A percentile compares a stretch with the other conserved stretches of the same genome.
Evolutionary conservation across 192 early-diverging fungal species (phyloP).

Genomic region (Coemansia sp.): DNA sequence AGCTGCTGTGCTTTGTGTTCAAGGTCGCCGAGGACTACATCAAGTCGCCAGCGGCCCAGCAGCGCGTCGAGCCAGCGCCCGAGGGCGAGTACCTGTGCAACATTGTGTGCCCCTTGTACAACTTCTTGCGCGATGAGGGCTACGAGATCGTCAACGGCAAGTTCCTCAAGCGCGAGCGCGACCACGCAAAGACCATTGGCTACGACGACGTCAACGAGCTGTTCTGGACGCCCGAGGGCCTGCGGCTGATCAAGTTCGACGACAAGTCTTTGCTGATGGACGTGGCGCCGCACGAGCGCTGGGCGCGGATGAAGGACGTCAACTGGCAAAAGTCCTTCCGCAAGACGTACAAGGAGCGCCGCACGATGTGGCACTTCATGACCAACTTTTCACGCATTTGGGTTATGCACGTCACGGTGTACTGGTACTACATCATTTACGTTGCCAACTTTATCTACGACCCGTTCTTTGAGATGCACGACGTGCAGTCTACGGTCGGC

Average conservation of each 20-base stretch:
- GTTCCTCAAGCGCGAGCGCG: constrained; percentile 75
- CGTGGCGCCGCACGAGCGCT: constrained; percentile 65
- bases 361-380: constrained; percentile 80
- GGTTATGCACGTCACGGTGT: constrained; percentile 80
- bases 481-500: constrained; percentile 47
- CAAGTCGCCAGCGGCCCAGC: constrained; percentile 60
- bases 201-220: constrained; percentile 86
- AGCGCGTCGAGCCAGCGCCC: constrained; percentile 56
- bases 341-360: constrained; percentile 85
- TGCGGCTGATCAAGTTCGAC: constrained; percentile 61
- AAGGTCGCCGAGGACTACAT: constrained; percentile 65
- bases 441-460: constrained; percentile 71
- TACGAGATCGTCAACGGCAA: constrained; percentile 72
- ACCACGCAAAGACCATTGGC: constrained; percentile 74
- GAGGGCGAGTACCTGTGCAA: constrained; percentile 74
- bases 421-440: constrained; percentile 80
- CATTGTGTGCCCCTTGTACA: constrained; percentile 72
- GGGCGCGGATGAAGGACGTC: constrained; percentile 62
- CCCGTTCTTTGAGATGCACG: constrained; percentile 55
- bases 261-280: constrained; percentile 66
- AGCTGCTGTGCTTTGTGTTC: constrained; percentile 79
- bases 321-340: constrained; percentile 71
- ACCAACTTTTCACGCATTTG: constrained; percentile 85
- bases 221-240: constrained; percentile 75
- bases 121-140: constrained; percentile 72